Percentiles rank a stretch among this genome's conserved stretches.
Evolutionary conservation across 257 asterid species (phyloP).

Genomic region (Nicotiana attenuata): DNA sequence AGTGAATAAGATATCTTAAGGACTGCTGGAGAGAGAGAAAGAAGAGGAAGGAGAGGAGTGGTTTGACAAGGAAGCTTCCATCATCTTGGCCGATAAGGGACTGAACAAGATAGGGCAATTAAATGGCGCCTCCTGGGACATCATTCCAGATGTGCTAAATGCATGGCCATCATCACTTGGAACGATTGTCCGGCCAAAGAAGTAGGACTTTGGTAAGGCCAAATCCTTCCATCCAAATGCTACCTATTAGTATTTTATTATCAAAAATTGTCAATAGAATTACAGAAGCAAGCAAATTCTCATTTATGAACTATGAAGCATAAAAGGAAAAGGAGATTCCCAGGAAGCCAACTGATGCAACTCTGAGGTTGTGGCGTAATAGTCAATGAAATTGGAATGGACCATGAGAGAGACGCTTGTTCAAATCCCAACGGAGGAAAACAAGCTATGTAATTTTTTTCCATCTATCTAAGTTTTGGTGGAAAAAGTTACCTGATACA

Average conservation of each 20-base stretch:
- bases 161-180: not conserved
- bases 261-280: not conserved
- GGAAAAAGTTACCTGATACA: not conserved
- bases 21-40: not conserved
- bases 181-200: not conserved
- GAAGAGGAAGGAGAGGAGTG: not conserved
- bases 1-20: not conserved
- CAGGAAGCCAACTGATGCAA: not conserved
- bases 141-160: not conserved
- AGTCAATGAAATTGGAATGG: not conserved
- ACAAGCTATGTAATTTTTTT: not conserved
- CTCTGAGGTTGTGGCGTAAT: not conserved
- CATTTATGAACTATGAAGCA: not conserved
- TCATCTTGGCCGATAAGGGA: not conserved
- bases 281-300: not conserved
- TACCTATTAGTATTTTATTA: not conserved
- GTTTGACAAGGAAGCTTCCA: not conserved
- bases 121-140: not conserved
- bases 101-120: not conserved
- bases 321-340: not conserved
- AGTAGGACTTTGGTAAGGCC: not conserved
- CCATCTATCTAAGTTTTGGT: not conserved
- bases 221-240: not conserved
- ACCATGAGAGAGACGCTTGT: no score
- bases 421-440: not conserved